These are phyloP conservation scores for Leccinum subgranulosum DNA, from an alignment of 768 basidiomycete species.

Conservation along the genomic window DNA sequence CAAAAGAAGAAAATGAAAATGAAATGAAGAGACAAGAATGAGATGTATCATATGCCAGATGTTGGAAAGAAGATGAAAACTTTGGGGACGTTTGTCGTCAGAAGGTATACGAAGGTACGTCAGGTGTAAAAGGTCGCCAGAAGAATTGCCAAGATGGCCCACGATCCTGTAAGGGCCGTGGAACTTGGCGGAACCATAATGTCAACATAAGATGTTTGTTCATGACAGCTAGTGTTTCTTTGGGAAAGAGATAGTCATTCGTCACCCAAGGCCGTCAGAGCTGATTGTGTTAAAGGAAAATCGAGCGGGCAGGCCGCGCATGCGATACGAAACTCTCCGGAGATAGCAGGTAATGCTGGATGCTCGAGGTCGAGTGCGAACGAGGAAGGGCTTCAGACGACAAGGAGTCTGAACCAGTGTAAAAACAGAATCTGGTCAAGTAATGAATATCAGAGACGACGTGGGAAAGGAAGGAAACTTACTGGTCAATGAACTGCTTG, in stretches of 20 bases:
- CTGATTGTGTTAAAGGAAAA: slow-evolving; percentile 27
- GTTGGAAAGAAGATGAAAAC: not conserved
- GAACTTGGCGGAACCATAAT: not conserved
- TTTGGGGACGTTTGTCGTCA: not conserved
- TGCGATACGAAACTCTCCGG: slow-evolving; percentile 23
- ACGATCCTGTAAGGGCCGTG: not conserved
- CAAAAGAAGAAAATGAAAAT: not conserved
- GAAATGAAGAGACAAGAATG: not conserved
- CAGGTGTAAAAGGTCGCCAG: not conserved
- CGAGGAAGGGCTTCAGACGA: slow-evolving; percentile 32
- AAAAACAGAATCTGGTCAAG: slow-evolving; percentile 70
- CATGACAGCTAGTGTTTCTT: not conserved
- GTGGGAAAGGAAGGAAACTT: slow-evolving; percentile 22
- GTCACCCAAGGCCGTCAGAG: slow-evolving; percentile 20
- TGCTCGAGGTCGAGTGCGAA: slow-evolving; percentile 50
- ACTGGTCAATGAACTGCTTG: slow-evolving; percentile 64
- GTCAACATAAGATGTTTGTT: not conserved
- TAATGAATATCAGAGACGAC: slow-evolving; percentile 1
- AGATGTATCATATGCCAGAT: not conserved
- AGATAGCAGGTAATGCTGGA: slow-evolving; percentile 48
- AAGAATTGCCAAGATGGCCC: not conserved
- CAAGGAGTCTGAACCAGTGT: slow-evolving; percentile 53
- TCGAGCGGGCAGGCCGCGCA: slow-evolving; percentile 21
- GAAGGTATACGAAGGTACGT: not conserved
- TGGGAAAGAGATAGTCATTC: not conserved